Base-by-base conservation (phyloP, 345 rosid species). In the Hibiscus mutabilis region DNA sequence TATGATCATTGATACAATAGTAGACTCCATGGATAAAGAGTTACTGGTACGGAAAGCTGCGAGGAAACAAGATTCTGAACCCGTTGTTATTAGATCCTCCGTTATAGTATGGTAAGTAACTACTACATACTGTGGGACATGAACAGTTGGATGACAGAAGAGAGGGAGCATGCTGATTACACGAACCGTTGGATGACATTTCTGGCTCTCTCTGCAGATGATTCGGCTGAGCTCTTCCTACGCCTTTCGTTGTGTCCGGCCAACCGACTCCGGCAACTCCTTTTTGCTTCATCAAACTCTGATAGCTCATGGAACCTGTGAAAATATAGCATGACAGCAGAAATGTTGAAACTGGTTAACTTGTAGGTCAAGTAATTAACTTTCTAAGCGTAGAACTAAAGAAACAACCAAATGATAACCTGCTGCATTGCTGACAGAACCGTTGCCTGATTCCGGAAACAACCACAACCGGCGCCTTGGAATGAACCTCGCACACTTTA, bases 401-500 rank as follows among this genome's bases (percentile, higher is more conserved):
- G 16, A 67, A 3, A 9, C 7, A 47, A 49, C 15, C 21, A 25
- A 59, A n/a, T 3, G 9, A 33, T 55, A 64, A 91, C 98, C 96
- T 91, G 96, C 98, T 93, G 86, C 97, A 93, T 84, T 91, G 98
- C 76, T 91, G 97, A 73, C 97, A 91, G 77, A 91, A 89, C 64
- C 94, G 82, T 77, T 93, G 96, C 78, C 85, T 79, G 72, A 81
- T 80, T 2, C 92, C 92, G 19, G 85, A 81, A 73, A 91, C 88
- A 66, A 76, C 57, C 66, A 84, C 91, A 52, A 78, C 70, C 2
- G 87, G 74, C 19, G 92, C 87, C 84, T 93, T 91, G 42, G 97
- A 83, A 77, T 93, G 97, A 82, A 82, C 58, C 80, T 89, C 97
- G 61, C 97, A 93, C 53, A 93, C 98, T 85, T 75, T 91, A 78